Evolutionary conservation across 2,329 filamentous ascomycete genomes (phyloP).

Genomic region (Colletotrichum sp.): DNA sequence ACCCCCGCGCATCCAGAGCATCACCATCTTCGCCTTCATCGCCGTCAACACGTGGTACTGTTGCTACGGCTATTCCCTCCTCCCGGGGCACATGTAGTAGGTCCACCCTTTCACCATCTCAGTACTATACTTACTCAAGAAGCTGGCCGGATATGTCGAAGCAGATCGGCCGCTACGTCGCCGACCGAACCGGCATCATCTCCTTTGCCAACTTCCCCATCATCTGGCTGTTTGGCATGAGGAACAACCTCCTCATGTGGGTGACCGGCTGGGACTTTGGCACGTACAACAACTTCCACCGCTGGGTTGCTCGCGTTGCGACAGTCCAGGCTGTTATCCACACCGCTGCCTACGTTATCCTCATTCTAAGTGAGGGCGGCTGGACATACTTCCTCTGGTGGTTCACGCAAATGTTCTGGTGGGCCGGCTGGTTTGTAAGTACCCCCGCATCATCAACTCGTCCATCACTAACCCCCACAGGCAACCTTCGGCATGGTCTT

Average conservation of each 20-base stretch:
- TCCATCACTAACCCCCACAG: slow-evolving; percentile 22
- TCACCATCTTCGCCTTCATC: slow-evolving; percentile 43
- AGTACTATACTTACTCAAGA: not conserved
- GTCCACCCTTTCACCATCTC: slow-evolving; percentile 1
- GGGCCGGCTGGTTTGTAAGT: slow-evolving; percentile 51
- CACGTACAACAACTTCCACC: slow-evolving; percentile 71
- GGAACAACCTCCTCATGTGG: slow-evolving; percentile 72
- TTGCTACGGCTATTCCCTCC: slow-evolving; percentile 40
- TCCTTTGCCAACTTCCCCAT: slow-evolving; percentile 68
- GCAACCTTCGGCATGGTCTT: slow-evolving; percentile 51
- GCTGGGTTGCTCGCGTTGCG: slow-evolving; percentile 67
- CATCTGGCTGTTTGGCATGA: slow-evolving; percentile 69
- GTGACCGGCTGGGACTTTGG: slow-evolving; percentile 72
- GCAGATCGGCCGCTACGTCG: slow-evolving; percentile 58
- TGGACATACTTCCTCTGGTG: slow-evolving; percentile 39
- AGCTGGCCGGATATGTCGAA: slow-evolving; percentile 38
- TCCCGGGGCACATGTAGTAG: slow-evolving; percentile 45
- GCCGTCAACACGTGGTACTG: slow-evolving; percentile 42
- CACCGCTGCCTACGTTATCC: slow-evolving; percentile 61
- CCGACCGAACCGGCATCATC: slow-evolving; percentile 69
- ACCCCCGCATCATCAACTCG: not conserved
- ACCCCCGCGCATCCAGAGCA: slow-evolving; percentile 46
- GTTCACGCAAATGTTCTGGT: slow-evolving; percentile 53
- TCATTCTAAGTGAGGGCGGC: slow-evolving; percentile 43
- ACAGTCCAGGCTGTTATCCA: slow-evolving; percentile 68